Evolutionary conservation across 257 asterid genomes (phyloP).

Genomic region (Perilla frutescens): DNA sequence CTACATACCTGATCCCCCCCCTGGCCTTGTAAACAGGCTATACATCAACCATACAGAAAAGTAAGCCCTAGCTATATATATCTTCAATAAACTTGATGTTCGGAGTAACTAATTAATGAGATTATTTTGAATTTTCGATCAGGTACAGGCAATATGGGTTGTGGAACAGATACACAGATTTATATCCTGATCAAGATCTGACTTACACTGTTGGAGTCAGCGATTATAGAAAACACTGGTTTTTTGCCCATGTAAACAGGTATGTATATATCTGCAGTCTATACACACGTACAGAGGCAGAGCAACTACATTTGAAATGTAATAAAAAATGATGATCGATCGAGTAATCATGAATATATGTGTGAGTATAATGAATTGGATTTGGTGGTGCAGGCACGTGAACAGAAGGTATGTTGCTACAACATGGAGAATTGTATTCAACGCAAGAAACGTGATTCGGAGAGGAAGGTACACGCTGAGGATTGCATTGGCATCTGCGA

Average conservation of each 20-base stretch:
- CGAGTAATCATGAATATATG: too few species aligned
- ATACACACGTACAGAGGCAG: too few species aligned
- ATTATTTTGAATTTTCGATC: not conserved
- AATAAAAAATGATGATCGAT: too few species aligned
- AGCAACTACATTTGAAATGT: too few species aligned
- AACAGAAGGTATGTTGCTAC: constrained; percentile 45
- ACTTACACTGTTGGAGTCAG: constrained; percentile 53
- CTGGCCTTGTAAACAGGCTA: constrained; percentile 42
- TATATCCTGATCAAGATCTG: constrained; percentile 55
- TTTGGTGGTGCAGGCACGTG: constrained; percentile 42
- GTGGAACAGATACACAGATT: constrained; percentile 57
- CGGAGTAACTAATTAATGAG: not conserved
- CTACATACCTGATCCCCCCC: constrained; percentile 57
- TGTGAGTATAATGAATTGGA: too few species aligned
- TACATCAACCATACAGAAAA: constrained; percentile 45
- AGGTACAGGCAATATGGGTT: constrained; percentile 70
- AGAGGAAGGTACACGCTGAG: constrained; percentile 54
- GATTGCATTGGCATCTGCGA: constrained; percentile 81
- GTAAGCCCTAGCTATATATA: constrained; percentile 23
- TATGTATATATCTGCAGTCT: not conserved
- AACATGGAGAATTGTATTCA: constrained; percentile 67
- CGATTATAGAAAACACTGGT: constrained; percentile 56
- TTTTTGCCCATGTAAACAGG: constrained; percentile 67
- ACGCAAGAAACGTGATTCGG: constrained; percentile 37
- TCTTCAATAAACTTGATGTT: too few species aligned